Evolutionary conservation across 169 alveolate genomes (phyloP).

Genomic region (Plasmodium relictum): DNA sequence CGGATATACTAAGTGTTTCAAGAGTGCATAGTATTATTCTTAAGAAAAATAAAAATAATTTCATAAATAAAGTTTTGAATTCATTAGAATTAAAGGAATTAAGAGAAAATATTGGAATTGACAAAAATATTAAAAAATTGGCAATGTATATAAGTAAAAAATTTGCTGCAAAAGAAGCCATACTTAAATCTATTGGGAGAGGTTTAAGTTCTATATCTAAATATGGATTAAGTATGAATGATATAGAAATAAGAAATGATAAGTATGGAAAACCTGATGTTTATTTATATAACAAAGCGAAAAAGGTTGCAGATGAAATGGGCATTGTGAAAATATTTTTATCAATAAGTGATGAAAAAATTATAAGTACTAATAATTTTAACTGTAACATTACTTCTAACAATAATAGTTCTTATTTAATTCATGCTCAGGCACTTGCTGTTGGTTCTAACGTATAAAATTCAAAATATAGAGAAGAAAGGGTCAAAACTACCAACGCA

Average conservation of each 20-base stretch:
- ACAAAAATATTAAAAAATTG: constrained; percentile 7
- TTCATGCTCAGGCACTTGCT: constrained; percentile 69
- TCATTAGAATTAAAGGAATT: constrained; percentile 22
- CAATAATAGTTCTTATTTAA: constrained; percentile 22
- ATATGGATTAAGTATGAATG: constrained; percentile 74
- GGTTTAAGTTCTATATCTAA: constrained; percentile 70
- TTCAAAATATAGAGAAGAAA: no score
- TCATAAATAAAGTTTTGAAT: constrained; percentile 47
- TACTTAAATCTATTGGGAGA: constrained; percentile 53
- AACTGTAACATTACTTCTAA: constrained; percentile 1
- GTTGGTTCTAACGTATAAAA: constrained; percentile 57
- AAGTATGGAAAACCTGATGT: constrained; percentile 74
- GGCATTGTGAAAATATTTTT: constrained; percentile 62
- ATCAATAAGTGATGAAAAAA: constrained; percentile 65
- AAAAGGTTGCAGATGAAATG: constrained; percentile 46
- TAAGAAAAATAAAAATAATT: constrained; percentile 11
- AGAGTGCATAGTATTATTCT: constrained; percentile 49
- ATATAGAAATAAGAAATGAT: constrained; percentile 63
- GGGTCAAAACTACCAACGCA: neutral
- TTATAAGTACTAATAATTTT: constrained; percentile 6
- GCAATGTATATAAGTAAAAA: constrained; percentile 70
- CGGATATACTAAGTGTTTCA: constrained; percentile 46
- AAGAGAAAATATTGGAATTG: neutral
- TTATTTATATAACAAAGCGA: constrained; percentile 47
- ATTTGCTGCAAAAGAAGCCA: constrained; percentile 71